Evolutionary conservation across 805 yeast species (phyloP).

Genomic region (Huiozyma naganishii): DNA sequence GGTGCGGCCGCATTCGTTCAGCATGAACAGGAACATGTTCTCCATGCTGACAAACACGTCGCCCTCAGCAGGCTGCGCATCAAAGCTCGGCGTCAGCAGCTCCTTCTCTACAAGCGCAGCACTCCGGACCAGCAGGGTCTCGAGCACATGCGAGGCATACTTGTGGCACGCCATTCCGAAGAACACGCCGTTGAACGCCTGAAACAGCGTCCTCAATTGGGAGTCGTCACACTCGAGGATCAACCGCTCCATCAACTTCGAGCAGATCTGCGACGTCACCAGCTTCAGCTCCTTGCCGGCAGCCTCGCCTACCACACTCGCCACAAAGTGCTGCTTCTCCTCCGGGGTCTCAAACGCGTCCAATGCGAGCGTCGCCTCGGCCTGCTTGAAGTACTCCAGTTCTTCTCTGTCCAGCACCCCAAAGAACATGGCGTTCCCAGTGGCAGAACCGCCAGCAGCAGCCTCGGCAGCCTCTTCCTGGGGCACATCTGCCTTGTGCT

Average conservation of each 20-base stretch:
- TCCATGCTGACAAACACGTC: slow-evolving; percentile 49
- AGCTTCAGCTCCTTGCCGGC: slow-evolving; percentile 83
- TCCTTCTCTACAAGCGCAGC: slow-evolving; percentile 73
- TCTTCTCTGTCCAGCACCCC: slow-evolving; percentile 82
- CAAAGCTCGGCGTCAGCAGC: slow-evolving; percentile 37
- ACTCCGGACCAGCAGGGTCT: slow-evolving; percentile 65
- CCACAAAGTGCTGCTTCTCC: slow-evolving; percentile 61
- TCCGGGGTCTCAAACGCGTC: slow-evolving; percentile 67
- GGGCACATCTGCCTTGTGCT: neutral
- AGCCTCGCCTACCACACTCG: slow-evolving; percentile 75
- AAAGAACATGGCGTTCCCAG: slow-evolving; percentile 46
- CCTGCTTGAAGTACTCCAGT: slow-evolving; percentile 83
- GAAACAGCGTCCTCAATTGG: slow-evolving; percentile 57
- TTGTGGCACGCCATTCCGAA: slow-evolving; percentile 74
- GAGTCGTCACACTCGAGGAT: slow-evolving; percentile 52
- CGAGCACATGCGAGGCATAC: slow-evolving; percentile 88
- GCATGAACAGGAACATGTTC: slow-evolving; percentile 48
- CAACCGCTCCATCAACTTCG: slow-evolving; percentile 82
- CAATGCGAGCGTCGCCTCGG: slow-evolving; percentile 75
- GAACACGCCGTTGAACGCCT: slow-evolving; percentile 62
- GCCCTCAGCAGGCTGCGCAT: slow-evolving; percentile 23
- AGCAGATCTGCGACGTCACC: slow-evolving; percentile 89
- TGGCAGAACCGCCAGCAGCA: slow-evolving; percentile 9
- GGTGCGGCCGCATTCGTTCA: too few relatives aligned
- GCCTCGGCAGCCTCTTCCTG: slow-evolving; percentile 5